These are phyloP conservation scores for Cantharellus anzutake DNA, from an alignment of 768 basidiomycete genomes.

Conservation along the genomic window DNA sequence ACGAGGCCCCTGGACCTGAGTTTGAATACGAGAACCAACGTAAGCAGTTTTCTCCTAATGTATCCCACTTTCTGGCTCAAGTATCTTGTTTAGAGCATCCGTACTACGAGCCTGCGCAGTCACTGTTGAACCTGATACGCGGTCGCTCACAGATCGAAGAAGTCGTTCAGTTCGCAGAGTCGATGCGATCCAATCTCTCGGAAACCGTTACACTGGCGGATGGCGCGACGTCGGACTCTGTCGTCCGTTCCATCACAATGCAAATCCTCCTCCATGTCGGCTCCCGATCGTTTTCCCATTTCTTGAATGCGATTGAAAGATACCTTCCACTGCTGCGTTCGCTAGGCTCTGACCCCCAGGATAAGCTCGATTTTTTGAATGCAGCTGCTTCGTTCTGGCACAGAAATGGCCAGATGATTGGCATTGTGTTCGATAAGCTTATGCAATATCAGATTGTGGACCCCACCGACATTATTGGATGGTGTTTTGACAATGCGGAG, in stretches of 20 bases:
- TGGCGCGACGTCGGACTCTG: constrained; percentile 1
- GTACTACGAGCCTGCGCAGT: constrained; percentile 61
- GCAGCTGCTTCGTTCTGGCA: constrained; percentile 68
- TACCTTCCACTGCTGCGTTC: constrained; percentile 58
- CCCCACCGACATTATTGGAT: constrained; percentile 73
- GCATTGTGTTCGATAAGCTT: constrained; percentile 90
- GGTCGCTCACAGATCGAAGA: constrained; percentile 64
- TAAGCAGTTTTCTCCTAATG: constrained; percentile 16
- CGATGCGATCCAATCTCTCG: constrained; percentile 42
- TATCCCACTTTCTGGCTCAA: neutral
- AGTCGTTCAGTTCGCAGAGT: constrained; percentile 54
- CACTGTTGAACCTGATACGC: constrained; percentile 64
- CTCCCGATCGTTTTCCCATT: constrained; percentile 89
- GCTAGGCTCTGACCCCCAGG: constrained; percentile 32
- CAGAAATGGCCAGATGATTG: constrained; percentile 66
- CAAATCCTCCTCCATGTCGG: constrained; percentile 86
- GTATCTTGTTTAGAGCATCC: constrained; percentile 35
- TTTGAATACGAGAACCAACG: constrained; percentile 73
- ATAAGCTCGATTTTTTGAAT: constrained; percentile 51
- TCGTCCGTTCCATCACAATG: constrained; percentile 59
- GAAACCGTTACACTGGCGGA: constrained; percentile 32
- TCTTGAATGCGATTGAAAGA: constrained; percentile 92
- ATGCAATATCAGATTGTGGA: constrained; percentile 98
- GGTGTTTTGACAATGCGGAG: constrained; percentile 36
- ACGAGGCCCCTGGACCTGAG: constrained; percentile 55